Evolutionary conservation across 257 asterid species (phyloP).

Genomic region (Buddleja alternifolia): DNA sequence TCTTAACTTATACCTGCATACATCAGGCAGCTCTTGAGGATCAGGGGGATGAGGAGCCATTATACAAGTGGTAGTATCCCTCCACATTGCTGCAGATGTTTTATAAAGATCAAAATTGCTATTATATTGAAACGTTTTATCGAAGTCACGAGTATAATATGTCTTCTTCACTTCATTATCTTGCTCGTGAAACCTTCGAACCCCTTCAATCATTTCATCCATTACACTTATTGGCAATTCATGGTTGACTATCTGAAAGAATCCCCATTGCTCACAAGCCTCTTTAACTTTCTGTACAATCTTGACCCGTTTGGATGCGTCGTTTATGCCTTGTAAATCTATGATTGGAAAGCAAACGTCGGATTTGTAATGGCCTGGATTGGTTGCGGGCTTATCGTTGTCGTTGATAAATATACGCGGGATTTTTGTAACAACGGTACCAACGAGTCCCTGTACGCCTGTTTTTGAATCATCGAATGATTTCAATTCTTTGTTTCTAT

Average conservation of each 20-base stretch:
- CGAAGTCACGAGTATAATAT: slow-evolving; percentile 20
- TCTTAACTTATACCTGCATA: slow-evolving; percentile 29
- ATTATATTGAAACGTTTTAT: background rate
- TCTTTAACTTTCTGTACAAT: slow-evolving; percentile 8
- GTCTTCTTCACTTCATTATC: slow-evolving; percentile 17
- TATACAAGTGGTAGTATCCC: slow-evolving; percentile 22
- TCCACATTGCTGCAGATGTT: slow-evolving; percentile 24
- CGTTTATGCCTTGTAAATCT: background rate
- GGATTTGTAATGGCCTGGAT: background rate
- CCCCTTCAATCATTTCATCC: slow-evolving; percentile 21
- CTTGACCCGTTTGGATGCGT: background rate
- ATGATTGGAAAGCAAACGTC: slow-evolving; percentile 14
- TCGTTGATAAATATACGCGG: slow-evolving; percentile 26
- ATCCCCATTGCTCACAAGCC: slow-evolving; percentile 27
- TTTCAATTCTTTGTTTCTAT: slow-evolving; percentile 11
- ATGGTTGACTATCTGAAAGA: slow-evolving; percentile 35
- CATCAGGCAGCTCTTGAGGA: slow-evolving; percentile 25
- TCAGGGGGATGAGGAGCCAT: slow-evolving; percentile 32
- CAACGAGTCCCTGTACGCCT: slow-evolving; percentile 32
- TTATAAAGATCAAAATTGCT: slow-evolving; percentile 25
- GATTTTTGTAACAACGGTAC: slow-evolving; percentile 20
- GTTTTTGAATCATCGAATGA: slow-evolving; percentile 27
- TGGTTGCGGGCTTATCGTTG: background rate
- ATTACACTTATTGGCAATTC: slow-evolving; percentile 7
- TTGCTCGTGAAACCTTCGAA: slow-evolving; percentile 26